Conservation (phyloP, 768 basidiomycete genomes). For the Amanita brunnescens region DNA sequence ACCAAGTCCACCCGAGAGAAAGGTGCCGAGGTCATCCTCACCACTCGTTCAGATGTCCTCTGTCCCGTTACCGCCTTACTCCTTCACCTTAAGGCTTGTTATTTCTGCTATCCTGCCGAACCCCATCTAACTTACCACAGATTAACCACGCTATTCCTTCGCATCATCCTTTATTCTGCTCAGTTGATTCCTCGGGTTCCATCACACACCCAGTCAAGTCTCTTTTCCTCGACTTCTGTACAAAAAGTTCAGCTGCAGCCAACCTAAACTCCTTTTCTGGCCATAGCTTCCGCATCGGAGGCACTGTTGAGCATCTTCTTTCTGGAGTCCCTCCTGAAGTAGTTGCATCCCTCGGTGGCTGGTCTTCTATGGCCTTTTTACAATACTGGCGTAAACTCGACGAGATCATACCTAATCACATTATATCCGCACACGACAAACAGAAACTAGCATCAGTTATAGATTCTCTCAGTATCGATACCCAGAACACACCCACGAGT, state of each 20-base stretch:
- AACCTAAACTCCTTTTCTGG: slow-evolving; percentile 23
- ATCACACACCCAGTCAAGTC: background rate
- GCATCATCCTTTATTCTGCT: slow-evolving; percentile 10
- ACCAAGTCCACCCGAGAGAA: slow-evolving; percentile 15
- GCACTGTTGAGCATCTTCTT: slow-evolving; percentile 18
- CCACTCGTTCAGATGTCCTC: slow-evolving; percentile 12
- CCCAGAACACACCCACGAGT: too few relatives aligned
- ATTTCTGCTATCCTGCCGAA: too few relatives aligned
- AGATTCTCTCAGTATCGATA: too few relatives aligned
- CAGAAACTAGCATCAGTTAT: too few relatives aligned
- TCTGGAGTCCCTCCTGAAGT: slow-evolving; percentile 19
- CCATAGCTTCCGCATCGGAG: too few relatives aligned
- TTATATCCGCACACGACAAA: slow-evolving; percentile 7
- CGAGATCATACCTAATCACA: slow-evolving; percentile 14
- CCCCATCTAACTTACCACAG: too few relatives aligned
- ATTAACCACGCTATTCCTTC: slow-evolving; percentile 6
- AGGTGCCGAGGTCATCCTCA: slow-evolving; percentile 16
- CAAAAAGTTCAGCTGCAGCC: slow-evolving; percentile 6
- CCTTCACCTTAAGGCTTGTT: too few relatives aligned
- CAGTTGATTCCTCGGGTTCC: background rate
- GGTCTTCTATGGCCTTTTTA: slow-evolving; percentile 24
- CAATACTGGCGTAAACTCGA: slow-evolving; percentile 20
- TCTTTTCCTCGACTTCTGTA: background rate
- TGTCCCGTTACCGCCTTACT: slow-evolving; percentile 18
- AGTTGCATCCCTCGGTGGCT: slow-evolving; percentile 19